phyloP scores from a whole-genome alignment of 257 asterid genomes.

The Solanum bulbocastanum region DNA sequence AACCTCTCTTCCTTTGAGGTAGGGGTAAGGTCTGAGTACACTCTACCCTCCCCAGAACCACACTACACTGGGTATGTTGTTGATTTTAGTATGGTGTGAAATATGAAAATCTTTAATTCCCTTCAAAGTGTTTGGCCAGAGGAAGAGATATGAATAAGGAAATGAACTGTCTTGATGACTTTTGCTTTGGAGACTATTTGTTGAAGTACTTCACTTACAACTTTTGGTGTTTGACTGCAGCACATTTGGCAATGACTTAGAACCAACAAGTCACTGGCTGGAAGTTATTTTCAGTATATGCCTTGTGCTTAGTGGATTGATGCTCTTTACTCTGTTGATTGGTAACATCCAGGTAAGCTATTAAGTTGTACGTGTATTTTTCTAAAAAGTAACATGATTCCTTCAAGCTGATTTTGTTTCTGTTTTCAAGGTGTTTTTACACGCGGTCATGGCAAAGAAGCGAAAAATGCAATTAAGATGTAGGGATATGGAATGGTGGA shows the following conservation, averaged over 20 bases:
- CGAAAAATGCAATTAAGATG: slow-evolving; percentile 84
- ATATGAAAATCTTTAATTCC: neutral
- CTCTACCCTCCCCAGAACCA: neutral
- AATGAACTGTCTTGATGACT: neutral
- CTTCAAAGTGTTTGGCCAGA: neutral
- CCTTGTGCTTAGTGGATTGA: slow-evolving; percentile 72
- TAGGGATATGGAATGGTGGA: slow-evolving; percentile 99
- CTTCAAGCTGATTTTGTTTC: neutral
- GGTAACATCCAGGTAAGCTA: slow-evolving; percentile 81
- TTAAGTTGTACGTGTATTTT: neutral
- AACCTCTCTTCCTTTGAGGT: neutral
- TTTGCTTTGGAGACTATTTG: neutral
- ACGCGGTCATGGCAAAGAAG: slow-evolving; percentile 92
- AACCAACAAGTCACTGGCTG: slow-evolving; percentile 80
- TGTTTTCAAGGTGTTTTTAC: slow-evolving; percentile 60
- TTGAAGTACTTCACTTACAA: neutral
- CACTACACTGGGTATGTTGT: neutral
- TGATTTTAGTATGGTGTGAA: neutral
- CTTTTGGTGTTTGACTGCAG: slow-evolving; percentile 27
- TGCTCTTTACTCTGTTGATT: slow-evolving; percentile 81
- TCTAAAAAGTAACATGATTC: neutral
- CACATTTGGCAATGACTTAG: slow-evolving; percentile 86
- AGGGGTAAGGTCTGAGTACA: neutral
- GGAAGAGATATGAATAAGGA: neutral
- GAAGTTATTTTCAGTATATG: slow-evolving; percentile 80